phyloP scores from a whole-genome alignment of 2,329 filamentous ascomycete species.

The Shiraia sp. region DNA sequence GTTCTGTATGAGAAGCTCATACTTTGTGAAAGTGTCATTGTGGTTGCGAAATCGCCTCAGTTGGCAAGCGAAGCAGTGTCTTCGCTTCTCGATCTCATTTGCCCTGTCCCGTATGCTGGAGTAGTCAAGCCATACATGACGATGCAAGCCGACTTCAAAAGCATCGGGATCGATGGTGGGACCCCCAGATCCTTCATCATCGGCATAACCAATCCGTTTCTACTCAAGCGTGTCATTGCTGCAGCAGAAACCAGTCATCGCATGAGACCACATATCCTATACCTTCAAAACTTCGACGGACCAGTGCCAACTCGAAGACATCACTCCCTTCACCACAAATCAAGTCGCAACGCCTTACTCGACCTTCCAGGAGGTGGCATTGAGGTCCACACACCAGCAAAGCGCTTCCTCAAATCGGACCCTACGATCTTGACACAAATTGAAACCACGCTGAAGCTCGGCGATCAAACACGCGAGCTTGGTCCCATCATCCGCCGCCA shows the following conservation, averaged over 20 bases:
- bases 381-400: slow-evolving; percentile 40
- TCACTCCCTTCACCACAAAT: slow-evolving; percentile 43
- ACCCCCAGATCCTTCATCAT: slow-evolving; percentile 45
- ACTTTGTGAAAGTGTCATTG: slow-evolving; percentile 46
- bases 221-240: slow-evolving; percentile 44
- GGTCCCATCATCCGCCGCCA: slow-evolving; percentile 46
- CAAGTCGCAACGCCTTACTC: slow-evolving; percentile 39
- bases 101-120: slow-evolving; percentile 47
- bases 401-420: slow-evolving; percentile 46
- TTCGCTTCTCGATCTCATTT: slow-evolving; percentile 45
- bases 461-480: slow-evolving; percentile 37
- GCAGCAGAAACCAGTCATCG: slow-evolving; percentile 40
- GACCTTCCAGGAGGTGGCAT: slow-evolving; percentile 48
- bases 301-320: slow-evolving; percentile 42
- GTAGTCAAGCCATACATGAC: slow-evolving; percentile 47
- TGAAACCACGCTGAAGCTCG: slow-evolving; percentile 37
- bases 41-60: slow-evolving; percentile 48
- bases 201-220: slow-evolving; percentile 49
- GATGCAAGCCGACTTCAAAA: slow-evolving; percentile 49
- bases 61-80: slow-evolving; percentile 47
- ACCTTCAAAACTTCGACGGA: slow-evolving; percentile 42
- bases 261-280: slow-evolving; percentile 43
- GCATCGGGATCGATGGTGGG: slow-evolving; percentile 45
- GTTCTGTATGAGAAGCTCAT: slow-evolving; percentile 47
- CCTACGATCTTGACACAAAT: slow-evolving; percentile 37